Evolutionary conservation across 805 yeast genomes (phyloP).

Genomic region (Ogataea kodamae): DNA sequence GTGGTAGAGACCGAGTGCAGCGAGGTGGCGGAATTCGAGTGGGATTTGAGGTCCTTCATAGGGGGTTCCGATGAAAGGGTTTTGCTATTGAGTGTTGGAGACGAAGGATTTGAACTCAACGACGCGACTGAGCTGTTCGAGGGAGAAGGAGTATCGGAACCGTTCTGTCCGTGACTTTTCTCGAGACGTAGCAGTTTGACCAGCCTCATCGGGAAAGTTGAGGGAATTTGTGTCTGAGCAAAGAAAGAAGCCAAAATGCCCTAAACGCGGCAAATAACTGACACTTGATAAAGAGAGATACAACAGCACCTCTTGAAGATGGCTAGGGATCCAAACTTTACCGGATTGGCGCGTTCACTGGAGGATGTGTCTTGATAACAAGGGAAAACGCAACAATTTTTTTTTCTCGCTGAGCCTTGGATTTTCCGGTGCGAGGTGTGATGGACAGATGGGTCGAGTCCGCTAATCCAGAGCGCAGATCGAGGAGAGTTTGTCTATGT

Average conservation of each 20-base stretch:
- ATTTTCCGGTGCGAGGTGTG: slow-evolving; percentile 8
- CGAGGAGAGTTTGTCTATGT: slow-evolving; percentile 36
- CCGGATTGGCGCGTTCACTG: no score
- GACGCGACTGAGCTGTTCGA: slow-evolving; percentile 12
- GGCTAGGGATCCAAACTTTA: not conserved
- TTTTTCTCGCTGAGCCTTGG: slow-evolving; percentile 2
- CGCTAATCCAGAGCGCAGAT: slow-evolving; percentile 20
- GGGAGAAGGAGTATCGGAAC: slow-evolving; percentile 8
- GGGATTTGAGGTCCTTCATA: slow-evolving; percentile 2
- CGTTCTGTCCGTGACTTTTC: no score
- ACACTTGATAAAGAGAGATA: no score
- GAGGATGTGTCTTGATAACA: no score
- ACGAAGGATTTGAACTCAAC: slow-evolving; percentile 12
- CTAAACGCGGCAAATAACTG: no score
- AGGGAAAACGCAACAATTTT: slow-evolving; percentile 2
- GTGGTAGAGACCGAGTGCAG: slow-evolving; percentile 8
- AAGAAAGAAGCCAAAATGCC: no score
- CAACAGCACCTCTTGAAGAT: slow-evolving; percentile 3
- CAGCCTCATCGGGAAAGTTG: no score
- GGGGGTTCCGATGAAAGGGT: slow-evolving; percentile 1
- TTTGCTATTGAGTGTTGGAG: slow-evolving; percentile 9
- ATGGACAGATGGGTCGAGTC: no score
- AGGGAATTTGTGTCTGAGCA: no score
- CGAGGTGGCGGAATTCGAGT: slow-evolving; percentile 11
- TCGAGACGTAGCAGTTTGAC: no score